Evolutionary conservation across 1,284 basidiomycete genomes (phyloP), one percentile per base, ranked within the genome.

Genomic region (Ustilago loliicola): DNA sequence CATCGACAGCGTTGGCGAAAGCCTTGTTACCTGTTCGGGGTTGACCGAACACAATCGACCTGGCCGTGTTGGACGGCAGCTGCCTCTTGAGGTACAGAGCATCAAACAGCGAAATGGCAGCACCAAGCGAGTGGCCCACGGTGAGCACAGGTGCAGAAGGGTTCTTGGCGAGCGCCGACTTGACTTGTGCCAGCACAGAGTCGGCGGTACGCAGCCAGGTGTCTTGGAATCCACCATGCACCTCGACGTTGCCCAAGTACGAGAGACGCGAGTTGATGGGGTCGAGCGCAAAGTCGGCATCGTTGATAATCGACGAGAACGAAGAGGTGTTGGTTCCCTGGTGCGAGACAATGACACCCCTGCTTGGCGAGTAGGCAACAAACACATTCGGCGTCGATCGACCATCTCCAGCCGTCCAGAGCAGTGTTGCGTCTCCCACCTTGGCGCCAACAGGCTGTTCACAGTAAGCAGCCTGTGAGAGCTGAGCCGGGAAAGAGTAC

Each of bases 111-210:
- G 74, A 69, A 51, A 84, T 77, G 13, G 80, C 50, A n/a, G 80
- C 83, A 30, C 83, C 81, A 23, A 83, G 77, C 38, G 81, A 83
- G 69, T 83, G 83, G 13, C 83, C 81, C 6, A 77, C 65, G 15
- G 81, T 64, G 29, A 81, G 66, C 7, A 83, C 65, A 21, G 58
- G 23, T 13, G 72, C 36, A 19, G 73, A 75, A 1, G 77, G 74
- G 60, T 81, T 61, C 2, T 50, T 19, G n/a, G 60, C 21, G 47
- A 76, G 67, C 29, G 72, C 79, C 42, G 76, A 60, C 56, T 79
- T 60, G 48, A 84, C 75, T 53, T 78, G 65, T 23, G 56, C 38
- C 30, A 79, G 61, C 27, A 80, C 68, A 53, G 54, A 48, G 56
- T 78, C 77, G 34, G 72, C 81, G 8, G 79, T 75, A 17, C 67